Base-by-base conservation (phyloP, 2,329 filamentous ascomycete species). In the Penicillium sp. region DNA sequence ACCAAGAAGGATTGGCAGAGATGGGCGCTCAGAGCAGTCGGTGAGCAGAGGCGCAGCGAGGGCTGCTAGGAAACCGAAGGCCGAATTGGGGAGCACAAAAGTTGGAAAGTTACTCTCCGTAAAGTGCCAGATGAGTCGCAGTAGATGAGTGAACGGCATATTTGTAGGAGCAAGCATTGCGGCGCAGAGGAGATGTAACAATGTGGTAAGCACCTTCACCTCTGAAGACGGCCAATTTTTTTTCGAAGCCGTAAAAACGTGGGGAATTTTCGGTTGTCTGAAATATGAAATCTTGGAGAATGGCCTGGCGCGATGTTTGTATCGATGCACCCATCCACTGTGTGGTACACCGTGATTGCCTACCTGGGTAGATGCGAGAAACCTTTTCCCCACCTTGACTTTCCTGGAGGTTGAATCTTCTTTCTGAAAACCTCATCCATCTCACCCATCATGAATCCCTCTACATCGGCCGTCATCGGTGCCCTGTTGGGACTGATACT, bases 31-130 rank as follows among this genome's bases (percentile, higher is more conserved):
- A n/a, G 47, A 36, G 24, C 51, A 13, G 16, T 52, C 44, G 13
- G 55, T 59, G 9, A 64, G 50, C 4, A 50, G 14, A 31, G 58
- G 55, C 3, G 54, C 58, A 3, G 65, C 57, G 11, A 73, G 61
- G 6, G 73, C 70, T 9, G 70, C 67, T 2, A 74, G 58, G 4
- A 77, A 55, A 4, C 74, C 71, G 54, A 73, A 74, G 3, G 53
- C 59, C 2, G 67, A 66, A 39, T 72, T 67, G 11, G 71, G 70
- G 35, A 70, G 40, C 2, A 69, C 64, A 41, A 73, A 71, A 6
- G 71, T 73, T 5, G 59, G 36, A 22, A 73, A 59, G 53, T 74
- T 63, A 47, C 60, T 70, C 37, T 69, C 58, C 18, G 65, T 71
- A 49, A 71, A 71, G 6, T 54, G 56, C 63, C 66, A 69, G 39